Evolutionary conservation across 768 basidiomycete species (phyloP), one percentile per base, ranked within the genome.

Genomic region (Lentinula aciculospora): DNA sequence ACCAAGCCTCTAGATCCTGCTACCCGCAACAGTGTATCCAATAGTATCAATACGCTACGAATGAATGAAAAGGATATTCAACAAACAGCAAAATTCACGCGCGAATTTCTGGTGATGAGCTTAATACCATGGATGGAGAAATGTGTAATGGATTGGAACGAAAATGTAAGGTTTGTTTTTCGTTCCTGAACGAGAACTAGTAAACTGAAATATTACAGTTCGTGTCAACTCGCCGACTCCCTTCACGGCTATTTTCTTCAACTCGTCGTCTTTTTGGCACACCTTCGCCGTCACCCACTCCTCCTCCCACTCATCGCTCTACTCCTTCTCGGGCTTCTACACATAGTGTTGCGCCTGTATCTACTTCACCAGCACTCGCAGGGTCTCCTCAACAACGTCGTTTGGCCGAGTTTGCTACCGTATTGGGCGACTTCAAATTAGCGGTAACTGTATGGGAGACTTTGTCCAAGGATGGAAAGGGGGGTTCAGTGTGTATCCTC

Each of bases 101-200:
- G 94, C 45, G 95, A 97, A 69, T 88, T 98, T 63, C 78, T 92
- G 3, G 85, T 87, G 10, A 92, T 90, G 84, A 94, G 90, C 66
- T 71, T 98, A 45, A 69, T 98, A 2, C 95, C 95, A 1, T 98
- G 92, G 92, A 95, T 98, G 92, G 96, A 98, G 73, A 92, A 88
- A 65, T 88, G 86, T 69, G 89, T 95, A 4, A 63, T 92, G 46
- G 92, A 96, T 61, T 96, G 94, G 92, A 98, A 97, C 67, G 95
- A 98, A 74, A 77, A 77, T 58, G 88, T 89, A 64, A 47, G 74
- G 68, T 48, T 53, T 37, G 53, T 29, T 50, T 19, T 10, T 27
- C 21, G 36, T 28, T 58, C 13, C 51, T 13, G 23, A 32, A 8
- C 51, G 34, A 19, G 47, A 47, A 13, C 13, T 37, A 36, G 57